These are phyloP conservation scores for Myxozyma sirexii DNA, from an alignment of 805 yeast genomes.

Conservation along the genomic window DNA sequence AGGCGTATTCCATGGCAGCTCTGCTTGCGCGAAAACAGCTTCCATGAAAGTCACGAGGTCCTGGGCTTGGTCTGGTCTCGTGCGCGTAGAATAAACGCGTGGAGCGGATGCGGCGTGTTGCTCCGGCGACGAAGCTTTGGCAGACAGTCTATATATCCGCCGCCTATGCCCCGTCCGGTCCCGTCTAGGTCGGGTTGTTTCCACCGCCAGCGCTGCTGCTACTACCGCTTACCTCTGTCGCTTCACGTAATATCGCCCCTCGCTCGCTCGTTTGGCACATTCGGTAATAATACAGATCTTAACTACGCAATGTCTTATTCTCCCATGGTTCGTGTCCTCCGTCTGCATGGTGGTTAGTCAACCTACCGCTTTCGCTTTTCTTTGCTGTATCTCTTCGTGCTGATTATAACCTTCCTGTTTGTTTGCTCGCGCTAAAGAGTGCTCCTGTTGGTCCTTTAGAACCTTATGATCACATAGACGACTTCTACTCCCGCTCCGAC, in stretches of 20 bases:
- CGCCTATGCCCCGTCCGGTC: background rate
- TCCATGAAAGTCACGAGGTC: no score
- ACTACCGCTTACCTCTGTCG: background rate
- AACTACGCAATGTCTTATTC: background rate
- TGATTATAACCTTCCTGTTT: constrained; percentile 1
- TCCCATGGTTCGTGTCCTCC: constrained; percentile 22
- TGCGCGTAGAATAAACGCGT: no score
- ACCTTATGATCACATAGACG: constrained; percentile 11
- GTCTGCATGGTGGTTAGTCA: constrained; percentile 21
- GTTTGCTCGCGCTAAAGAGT: constrained; percentile 14
- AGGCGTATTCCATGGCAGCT: no score
- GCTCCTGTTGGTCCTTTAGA: constrained; percentile 23
- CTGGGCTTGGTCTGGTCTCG: no score
- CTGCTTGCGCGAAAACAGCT: no score
- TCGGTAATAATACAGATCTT: background rate
- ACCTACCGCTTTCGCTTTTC: background rate
- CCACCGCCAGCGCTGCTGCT: background rate
- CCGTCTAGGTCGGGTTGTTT: background rate
- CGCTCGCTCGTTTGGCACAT: background rate
- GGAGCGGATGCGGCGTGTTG: no score
- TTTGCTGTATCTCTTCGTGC: background rate
- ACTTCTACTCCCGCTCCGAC: constrained; percentile 9
- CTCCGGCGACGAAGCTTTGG: background rate
- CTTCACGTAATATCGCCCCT: background rate
- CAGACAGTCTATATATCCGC: background rate